These are phyloP conservation scores for Tieghemostelium lacteum DNA, from an alignment of 78 protist species.

Conservation along the genomic window DNA sequence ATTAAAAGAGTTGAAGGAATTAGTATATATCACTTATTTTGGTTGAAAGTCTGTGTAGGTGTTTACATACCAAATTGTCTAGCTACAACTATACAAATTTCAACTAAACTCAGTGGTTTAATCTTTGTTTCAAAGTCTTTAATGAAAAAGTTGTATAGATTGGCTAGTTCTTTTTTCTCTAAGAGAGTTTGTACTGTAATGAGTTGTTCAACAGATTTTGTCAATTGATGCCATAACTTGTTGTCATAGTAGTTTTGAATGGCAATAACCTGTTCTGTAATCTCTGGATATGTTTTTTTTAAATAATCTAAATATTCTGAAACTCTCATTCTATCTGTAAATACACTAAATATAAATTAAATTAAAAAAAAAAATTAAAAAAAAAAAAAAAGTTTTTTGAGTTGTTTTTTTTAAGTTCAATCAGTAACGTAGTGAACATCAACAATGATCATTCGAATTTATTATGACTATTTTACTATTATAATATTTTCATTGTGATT, in stretches of 20 bases:
- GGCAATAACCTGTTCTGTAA: constrained; percentile 2
- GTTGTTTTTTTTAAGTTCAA: too few species aligned
- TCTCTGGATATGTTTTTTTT: constrained; percentile 7
- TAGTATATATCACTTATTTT: background rate
- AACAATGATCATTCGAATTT: background rate
- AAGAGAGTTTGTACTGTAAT: constrained; percentile 29
- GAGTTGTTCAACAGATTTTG: constrained; percentile 40
- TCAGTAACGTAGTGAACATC: too few species aligned
- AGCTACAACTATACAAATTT: constrained; percentile 57
- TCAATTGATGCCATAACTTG: constrained; percentile 81
- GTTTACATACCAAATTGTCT: constrained; percentile 18
- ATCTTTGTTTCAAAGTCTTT: constrained; percentile 80
- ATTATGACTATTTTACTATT: constrained; percentile 4
- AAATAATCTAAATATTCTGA: constrained; percentile 57
- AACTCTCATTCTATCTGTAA: constrained; percentile 44
- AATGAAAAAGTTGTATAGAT: constrained; percentile 76
- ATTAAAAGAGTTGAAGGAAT: background rate
- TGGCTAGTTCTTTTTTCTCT: constrained; percentile 39
- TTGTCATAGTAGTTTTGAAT: constrained; percentile 44
- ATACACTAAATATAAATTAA: too few species aligned
- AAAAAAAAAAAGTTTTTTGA: too few species aligned
- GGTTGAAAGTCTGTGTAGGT: background rate
- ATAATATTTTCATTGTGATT: background rate
- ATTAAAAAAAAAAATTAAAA: too few species aligned
- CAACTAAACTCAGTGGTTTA: constrained; percentile 78